These are phyloP conservation scores for Rheum nobile DNA, from an alignment of 148 eudicot species.

Conservation along the genomic window DNA sequence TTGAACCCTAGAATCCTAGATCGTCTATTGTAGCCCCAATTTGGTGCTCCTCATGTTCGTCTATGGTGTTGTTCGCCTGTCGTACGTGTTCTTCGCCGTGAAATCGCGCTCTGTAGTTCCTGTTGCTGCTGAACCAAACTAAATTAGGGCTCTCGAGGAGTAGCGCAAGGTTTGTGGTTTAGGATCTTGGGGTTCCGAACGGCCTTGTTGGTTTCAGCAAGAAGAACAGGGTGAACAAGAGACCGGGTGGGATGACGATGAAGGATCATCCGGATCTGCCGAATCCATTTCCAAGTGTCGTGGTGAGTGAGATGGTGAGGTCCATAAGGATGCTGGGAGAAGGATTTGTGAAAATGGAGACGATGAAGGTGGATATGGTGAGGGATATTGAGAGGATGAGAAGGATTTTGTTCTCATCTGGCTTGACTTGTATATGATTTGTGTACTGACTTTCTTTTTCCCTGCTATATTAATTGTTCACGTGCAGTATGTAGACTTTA, in stretches of 20 bases:
- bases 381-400: constrained; percentile 49
- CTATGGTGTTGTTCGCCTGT: too few species aligned
- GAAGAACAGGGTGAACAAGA: constrained; percentile 7
- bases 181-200: constrained; percentile 1
- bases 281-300: constrained; percentile 4
- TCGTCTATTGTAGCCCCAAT: too few species aligned
- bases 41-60: too few species aligned
- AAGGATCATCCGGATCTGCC: not conserved
- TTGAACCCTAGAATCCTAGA: too few species aligned
- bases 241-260: not conserved
- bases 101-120: too few species aligned
- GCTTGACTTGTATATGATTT: too few species aligned
- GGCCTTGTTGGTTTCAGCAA: not conserved
- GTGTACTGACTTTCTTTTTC: not conserved
- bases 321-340: constrained; percentile 52
- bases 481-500: constrained; percentile 39
- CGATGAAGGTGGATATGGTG: constrained; percentile 65
- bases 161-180: too few species aligned
- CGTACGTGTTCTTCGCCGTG: too few species aligned
- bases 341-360: constrained; percentile 63
- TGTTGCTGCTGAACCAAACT: too few species aligned
- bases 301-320: constrained; percentile 40
- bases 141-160: too few species aligned
- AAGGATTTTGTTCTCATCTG: too few species aligned
- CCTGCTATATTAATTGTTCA: not conserved